Percentiles rank a stretch among this genome's conserved stretches.
Conservation (phyloP, 345 rosid species). For the Gossypium thurberi region DNA sequence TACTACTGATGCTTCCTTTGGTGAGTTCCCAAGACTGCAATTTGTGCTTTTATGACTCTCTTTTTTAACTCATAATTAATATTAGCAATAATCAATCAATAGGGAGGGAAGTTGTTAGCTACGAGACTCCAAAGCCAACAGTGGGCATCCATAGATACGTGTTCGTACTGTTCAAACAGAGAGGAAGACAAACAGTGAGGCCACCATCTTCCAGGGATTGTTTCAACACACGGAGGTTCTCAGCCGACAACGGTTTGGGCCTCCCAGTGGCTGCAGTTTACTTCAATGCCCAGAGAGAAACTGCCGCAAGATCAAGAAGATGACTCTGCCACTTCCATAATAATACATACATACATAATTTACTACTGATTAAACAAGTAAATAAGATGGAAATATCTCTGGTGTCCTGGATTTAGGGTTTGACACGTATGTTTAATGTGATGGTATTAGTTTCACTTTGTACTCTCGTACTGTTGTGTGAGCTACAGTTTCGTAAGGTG, state of each 20-base stretch:
- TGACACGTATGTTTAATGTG: not conserved
- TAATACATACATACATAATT: not conserved
- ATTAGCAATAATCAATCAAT: not conserved
- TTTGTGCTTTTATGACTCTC: not conserved
- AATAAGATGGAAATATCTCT: no score
- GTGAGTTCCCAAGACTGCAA: constrained; percentile 28
- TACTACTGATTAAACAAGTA: not conserved
- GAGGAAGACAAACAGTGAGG: constrained; percentile 63
- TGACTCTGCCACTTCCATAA: constrained; percentile 10
- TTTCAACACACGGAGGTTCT: constrained; percentile 69
- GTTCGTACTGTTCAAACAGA: constrained; percentile 74
- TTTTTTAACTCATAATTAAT: not conserved
- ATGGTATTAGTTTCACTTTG: no score
- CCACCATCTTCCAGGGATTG: constrained; percentile 53
- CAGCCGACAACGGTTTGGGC: constrained; percentile 55
- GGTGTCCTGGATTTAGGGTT: not conserved
- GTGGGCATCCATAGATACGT: constrained; percentile 81
- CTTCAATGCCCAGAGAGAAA: constrained; percentile 91
- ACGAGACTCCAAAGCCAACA: constrained; percentile 74
- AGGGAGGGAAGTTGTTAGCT: constrained; percentile 66
- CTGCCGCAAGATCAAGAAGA: constrained; percentile 74
- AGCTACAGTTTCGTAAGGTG: no score
- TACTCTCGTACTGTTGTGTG: not conserved
- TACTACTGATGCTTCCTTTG: constrained; percentile 78
- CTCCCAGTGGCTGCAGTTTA: constrained; percentile 79